phyloP scores from a whole-genome alignment of 129 eudicot species.

The Apium graveolens region DNA sequence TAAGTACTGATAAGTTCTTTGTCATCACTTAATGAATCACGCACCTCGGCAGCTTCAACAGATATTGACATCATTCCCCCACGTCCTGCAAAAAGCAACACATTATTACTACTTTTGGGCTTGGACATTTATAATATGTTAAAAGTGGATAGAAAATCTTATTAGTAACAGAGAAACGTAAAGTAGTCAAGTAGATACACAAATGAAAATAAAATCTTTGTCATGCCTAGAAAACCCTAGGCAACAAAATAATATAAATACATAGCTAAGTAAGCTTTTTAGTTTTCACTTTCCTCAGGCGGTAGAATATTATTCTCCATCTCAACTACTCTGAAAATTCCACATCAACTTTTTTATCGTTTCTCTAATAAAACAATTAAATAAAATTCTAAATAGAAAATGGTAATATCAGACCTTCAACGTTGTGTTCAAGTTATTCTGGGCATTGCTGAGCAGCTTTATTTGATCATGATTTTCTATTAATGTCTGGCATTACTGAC shows the following conservation, averaged over 20 bases:
- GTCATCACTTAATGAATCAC: conserved; percentile 80
- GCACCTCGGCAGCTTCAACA: conserved; percentile 91
- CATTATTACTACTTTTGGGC: not conserved
- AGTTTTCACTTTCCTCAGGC: not conserved
- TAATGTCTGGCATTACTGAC: conserved; percentile 91
- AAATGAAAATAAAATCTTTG: not conserved
- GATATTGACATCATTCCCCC: conserved; percentile 99
- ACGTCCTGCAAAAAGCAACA: conserved; percentile 54
- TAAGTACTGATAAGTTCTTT: conserved; percentile 89
- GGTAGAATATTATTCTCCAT: not conserved
- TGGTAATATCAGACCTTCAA: conserved; percentile 51
- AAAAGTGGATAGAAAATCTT: too few relatives aligned
- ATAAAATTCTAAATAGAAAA: not conserved
- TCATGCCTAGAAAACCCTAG: not conserved
- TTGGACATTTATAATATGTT: too few relatives aligned
- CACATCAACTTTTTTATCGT: not conserved
- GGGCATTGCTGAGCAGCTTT: conserved; percentile 88
- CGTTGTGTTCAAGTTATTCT: conserved; percentile 93
- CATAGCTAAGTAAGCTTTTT: not conserved
- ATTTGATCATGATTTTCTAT: conserved; percentile 98
- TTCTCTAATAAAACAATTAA: not conserved
- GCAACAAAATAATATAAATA: not conserved
- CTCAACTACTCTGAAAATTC: not conserved
- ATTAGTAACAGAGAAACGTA: not conserved
- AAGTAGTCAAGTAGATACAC: not conserved